A percentile compares a stretch with the other conserved stretches of the same genome.
These are phyloP conservation scores for Penicillium samsonianum DNA, from an alignment of 495 filamentous ascomycete genomes.

Conservation along the genomic window DNA sequence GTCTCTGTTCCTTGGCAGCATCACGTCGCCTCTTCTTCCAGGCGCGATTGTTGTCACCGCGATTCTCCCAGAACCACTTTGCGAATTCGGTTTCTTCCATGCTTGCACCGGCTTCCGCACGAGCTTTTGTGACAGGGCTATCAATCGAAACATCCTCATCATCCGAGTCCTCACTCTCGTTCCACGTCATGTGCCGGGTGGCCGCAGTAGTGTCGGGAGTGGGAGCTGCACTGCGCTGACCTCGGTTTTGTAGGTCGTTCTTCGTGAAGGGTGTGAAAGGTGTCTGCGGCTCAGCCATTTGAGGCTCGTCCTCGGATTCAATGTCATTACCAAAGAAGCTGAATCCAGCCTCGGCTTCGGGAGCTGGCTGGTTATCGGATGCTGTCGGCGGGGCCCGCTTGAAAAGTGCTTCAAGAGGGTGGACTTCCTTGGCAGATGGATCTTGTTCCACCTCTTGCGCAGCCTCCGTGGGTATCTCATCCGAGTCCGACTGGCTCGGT, in stretches of 20 bases:
- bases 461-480: slow-evolving; percentile 15
- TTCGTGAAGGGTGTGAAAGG: slow-evolving; percentile 82
- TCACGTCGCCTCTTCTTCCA: slow-evolving; percentile 87
- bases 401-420: slow-evolving; percentile 88
- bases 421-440: slow-evolving; percentile 55
- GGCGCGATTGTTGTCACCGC: slow-evolving; percentile 83
- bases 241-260: slow-evolving; percentile 71
- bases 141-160: slow-evolving; percentile 36
- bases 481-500: slow-evolving; percentile 12
- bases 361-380: slow-evolving; percentile 36
- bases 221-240: slow-evolving; percentile 80
- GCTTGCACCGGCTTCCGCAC: slow-evolving; percentile 6
- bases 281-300: slow-evolving; percentile 63
- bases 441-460: slow-evolving; percentile 14
- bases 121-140: slow-evolving; percentile 39
- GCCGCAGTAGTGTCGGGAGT: slow-evolving; percentile 91
- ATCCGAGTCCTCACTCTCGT: slow-evolving; percentile 35
- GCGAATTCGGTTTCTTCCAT: slow-evolving; percentile 69
- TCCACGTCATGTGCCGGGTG: slow-evolving; percentile 39
- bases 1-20: slow-evolving; percentile 80
- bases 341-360: slow-evolving; percentile 55
- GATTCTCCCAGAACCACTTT: slow-evolving; percentile 90
- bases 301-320: slow-evolving; percentile 46
- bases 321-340: slow-evolving; percentile 63
- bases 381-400: slow-evolving; percentile 60